Conservation (phyloP, 331 rosid genomes). For the Prunus yedoensis region DNA sequence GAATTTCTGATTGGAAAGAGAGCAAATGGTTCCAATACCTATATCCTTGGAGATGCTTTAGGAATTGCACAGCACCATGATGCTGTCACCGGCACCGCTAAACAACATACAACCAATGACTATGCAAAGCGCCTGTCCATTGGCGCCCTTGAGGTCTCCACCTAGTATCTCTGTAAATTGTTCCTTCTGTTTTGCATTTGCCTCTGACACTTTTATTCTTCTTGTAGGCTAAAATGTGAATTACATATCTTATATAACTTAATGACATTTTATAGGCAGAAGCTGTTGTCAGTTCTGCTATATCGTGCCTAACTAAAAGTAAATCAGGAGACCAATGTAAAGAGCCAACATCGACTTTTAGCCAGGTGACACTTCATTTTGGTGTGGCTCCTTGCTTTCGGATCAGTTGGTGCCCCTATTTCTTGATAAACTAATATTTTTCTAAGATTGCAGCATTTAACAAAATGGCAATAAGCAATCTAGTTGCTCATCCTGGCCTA, state of each 20-base stretch:
- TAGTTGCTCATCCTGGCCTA: slow-evolving; percentile 12
- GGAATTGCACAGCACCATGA: slow-evolving; percentile 90
- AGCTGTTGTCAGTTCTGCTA: slow-evolving; percentile 64
- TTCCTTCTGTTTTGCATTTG: not conserved
- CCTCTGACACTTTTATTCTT: not conserved
- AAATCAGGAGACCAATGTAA: slow-evolving; percentile 42
- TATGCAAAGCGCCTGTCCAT: slow-evolving; percentile 70
- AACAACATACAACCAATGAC: slow-evolving; percentile 85
- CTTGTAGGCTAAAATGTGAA: not conserved
- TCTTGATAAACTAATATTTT: slow-evolving; percentile 6
- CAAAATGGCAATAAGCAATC: not conserved
- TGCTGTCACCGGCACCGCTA: slow-evolving; percentile 84
- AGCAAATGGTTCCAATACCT: slow-evolving; percentile 34
- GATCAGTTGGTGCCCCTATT: not conserved
- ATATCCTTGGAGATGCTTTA: slow-evolving; percentile 73
- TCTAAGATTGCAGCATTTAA: not conserved
- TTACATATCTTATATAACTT: slow-evolving; percentile 4
- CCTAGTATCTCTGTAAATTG: slow-evolving; percentile 11
- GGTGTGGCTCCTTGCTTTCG: slow-evolving; percentile 8
- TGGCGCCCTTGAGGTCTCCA: slow-evolving; percentile 67
- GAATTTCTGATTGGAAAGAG: slow-evolving; percentile 58
- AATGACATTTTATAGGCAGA: slow-evolving; percentile 56
- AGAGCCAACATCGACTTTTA: slow-evolving; percentile 31
- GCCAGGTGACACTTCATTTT: slow-evolving; percentile 52
- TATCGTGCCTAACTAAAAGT: slow-evolving; percentile 54